Evolutionary conservation across 768 basidiomycete genomes (phyloP).

Genomic region (Chalciporus chontae): DNA sequence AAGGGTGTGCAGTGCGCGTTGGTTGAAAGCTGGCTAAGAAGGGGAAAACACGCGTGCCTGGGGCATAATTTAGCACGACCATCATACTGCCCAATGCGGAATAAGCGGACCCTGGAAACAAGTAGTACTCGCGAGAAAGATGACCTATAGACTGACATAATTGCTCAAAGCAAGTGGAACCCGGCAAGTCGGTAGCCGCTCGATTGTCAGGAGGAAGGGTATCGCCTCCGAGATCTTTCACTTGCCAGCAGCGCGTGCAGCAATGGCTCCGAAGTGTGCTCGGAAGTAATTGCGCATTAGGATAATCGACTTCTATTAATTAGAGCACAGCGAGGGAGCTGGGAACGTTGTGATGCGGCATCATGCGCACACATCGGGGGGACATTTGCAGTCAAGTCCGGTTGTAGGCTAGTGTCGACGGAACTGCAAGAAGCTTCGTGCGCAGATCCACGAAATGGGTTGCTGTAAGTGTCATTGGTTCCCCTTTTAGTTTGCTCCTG

Average conservation of each 20-base stretch:
- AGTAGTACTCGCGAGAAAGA: slow-evolving; percentile 23
- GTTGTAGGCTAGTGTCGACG: background rate
- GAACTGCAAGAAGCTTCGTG: slow-evolving; percentile 17
- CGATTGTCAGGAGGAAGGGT: slow-evolving; percentile 30
- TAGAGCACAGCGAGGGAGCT: slow-evolving; percentile 18
- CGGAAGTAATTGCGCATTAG: slow-evolving; percentile 24
- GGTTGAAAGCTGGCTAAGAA: slow-evolving; percentile 11
- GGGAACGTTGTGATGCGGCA: background rate
- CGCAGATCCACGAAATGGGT: slow-evolving; percentile 23
- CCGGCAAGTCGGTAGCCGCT: slow-evolving; percentile 29
- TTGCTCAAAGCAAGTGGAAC: slow-evolving; percentile 26
- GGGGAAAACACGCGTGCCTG: slow-evolving; percentile 25
- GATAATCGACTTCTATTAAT: slow-evolving; percentile 15
- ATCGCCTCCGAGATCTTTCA: slow-evolving; percentile 35
- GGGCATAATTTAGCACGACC: slow-evolving; percentile 23
- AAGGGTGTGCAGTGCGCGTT: slow-evolving; percentile 3
- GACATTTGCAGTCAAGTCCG: no score
- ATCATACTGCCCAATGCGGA: slow-evolving; percentile 19
- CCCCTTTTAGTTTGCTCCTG: background rate
- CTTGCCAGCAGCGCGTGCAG: slow-evolving; percentile 26
- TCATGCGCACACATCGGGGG: background rate
- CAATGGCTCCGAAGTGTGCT: slow-evolving; percentile 29
- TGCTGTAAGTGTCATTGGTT: slow-evolving; percentile 2
- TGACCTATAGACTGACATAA: slow-evolving; percentile 27
- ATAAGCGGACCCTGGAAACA: slow-evolving; percentile 34